A percentile compares a stretch with the other conserved stretches of the same genome.
These are phyloP conservation scores for Cercospora berteroae DNA, from an alignment of 2,329 filamentous ascomycete genomes.

Conservation along the genomic window DNA sequence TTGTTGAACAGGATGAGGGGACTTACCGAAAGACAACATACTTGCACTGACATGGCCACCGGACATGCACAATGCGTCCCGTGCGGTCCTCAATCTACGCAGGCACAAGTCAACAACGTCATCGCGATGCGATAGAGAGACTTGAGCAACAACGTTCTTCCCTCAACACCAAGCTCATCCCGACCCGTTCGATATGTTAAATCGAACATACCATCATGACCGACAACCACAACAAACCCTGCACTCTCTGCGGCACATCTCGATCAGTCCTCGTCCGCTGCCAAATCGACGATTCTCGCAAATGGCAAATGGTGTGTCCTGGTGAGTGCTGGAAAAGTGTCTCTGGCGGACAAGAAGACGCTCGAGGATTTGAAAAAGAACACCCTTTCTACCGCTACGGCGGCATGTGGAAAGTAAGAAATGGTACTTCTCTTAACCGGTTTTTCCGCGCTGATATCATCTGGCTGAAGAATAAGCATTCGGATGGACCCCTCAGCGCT, in stretches of 20 bases:
- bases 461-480: constrained; percentile 38
- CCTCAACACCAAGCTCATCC: background rate
- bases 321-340: constrained; percentile 46
- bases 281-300: constrained; percentile 41
- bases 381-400: constrained; percentile 41
- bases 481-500: constrained; percentile 37
- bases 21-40: too few relatives aligned
- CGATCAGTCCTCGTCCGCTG: constrained; percentile 45
- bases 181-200: background rate
- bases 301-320: constrained; percentile 48
- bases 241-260: constrained; percentile 42
- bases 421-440: background rate
- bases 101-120: constrained; percentile 10
- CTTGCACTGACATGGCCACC: background rate
- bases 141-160: background rate
- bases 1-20: too few relatives aligned
- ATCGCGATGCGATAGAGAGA: background rate
- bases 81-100: constrained; percentile 4
- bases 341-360: constrained; percentile 47
- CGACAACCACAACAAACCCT: constrained; percentile 38
- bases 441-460: background rate
- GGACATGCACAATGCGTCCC: background rate
- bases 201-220: constrained; percentile 4
- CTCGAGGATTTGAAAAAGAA: constrained; percentile 34
- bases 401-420: constrained; percentile 42